These are phyloP conservation scores for Aspergillus piperis DNA, from an alignment of 2,329 filamentous ascomycete species.

Conservation along the genomic window DNA sequence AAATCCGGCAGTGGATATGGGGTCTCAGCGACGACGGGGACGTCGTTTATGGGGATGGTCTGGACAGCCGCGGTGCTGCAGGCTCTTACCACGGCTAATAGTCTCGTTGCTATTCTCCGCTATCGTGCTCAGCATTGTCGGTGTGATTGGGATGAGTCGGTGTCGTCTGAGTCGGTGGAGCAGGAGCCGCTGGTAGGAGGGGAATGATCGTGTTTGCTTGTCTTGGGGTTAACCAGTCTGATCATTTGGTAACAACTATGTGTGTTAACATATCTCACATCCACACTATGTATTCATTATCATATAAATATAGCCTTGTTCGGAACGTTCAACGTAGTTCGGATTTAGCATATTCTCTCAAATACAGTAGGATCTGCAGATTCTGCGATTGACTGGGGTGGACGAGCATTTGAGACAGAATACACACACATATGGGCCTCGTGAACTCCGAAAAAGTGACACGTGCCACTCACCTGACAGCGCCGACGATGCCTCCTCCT, in stretches of 20 bases:
- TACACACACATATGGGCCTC: too few relatives aligned
- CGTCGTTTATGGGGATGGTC: constrained; percentile 6
- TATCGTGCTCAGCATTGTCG: neutral
- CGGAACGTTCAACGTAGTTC: too few relatives aligned
- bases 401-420: too few relatives aligned
- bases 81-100: neutral
- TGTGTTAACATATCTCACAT: too few relatives aligned
- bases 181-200: constrained; percentile 3
- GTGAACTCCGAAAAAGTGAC: neutral
- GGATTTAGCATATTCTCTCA: too few relatives aligned
- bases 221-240: too few relatives aligned
- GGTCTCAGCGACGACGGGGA: neutral
- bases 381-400: too few relatives aligned
- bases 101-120: neutral
- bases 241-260: too few relatives aligned
- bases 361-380: too few relatives aligned
- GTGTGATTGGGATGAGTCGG: neutral
- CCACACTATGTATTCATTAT: too few relatives aligned
- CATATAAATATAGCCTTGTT: too few relatives aligned
- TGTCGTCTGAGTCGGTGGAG: neutral
- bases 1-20: neutral
- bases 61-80: constrained; percentile 11
- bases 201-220: neutral
- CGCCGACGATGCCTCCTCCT: too few relatives aligned
- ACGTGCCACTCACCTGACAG: neutral